Evolutionary conservation across 2,329 filamentous ascomycete genomes (phyloP).

Genomic region (Juglanconis juglandina): DNA sequence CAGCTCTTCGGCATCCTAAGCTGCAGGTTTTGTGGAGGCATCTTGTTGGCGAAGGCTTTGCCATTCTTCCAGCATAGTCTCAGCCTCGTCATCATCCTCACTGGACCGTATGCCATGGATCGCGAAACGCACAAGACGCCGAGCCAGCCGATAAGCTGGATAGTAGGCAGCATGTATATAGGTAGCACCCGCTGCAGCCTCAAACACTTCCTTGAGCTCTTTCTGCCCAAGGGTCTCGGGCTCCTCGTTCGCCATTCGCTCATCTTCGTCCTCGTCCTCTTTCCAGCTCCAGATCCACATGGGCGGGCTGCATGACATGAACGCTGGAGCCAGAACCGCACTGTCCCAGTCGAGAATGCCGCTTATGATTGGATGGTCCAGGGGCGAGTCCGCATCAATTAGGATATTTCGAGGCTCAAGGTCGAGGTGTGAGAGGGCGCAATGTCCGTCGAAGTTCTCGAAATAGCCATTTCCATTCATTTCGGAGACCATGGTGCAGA

Average conservation of each 20-base stretch:
- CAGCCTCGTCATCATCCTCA: neutral
- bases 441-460: neutral
- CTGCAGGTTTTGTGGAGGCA: too few species aligned
- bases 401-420: constrained; percentile 28
- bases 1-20: too few species aligned
- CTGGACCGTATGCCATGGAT: neutral
- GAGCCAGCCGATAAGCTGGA: constrained; percentile 22
- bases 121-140: constrained; percentile 16
- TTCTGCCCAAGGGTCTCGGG: constrained; percentile 8
- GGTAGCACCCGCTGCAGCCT: constrained; percentile 24
- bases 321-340: constrained; percentile 28
- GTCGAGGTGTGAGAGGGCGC: constrained; percentile 24
- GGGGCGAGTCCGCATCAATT: constrained; percentile 14
- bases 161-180: constrained; percentile 25
- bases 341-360: constrained; percentile 30
- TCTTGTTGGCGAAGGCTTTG: neutral
- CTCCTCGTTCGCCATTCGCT: constrained; percentile 13
- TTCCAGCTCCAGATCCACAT: constrained; percentile 29
- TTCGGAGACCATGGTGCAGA: neutral
- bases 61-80: neutral
- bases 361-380: constrained; percentile 17
- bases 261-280: constrained; percentile 22
- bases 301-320: constrained; percentile 29
- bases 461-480: neutral
- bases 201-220: constrained; percentile 27